phyloP scores from a whole-genome alignment of 176 grass and related monocot species.

The Thinopyrum elongatum region DNA sequence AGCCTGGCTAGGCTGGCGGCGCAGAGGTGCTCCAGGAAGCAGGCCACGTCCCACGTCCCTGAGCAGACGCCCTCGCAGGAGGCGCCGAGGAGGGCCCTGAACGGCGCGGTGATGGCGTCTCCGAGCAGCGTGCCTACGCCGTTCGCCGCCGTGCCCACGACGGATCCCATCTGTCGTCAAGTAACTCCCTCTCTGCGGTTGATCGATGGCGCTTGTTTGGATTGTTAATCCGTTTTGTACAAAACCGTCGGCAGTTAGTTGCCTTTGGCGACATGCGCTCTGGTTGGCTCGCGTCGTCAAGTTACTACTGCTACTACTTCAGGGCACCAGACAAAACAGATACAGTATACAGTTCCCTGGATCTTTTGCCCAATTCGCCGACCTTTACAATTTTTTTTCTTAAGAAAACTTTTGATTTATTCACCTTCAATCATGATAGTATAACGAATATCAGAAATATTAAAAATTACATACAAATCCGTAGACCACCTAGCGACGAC shows the following conservation, averaged over 20 bases:
- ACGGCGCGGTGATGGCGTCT: background rate
- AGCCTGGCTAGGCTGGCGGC: constrained; percentile 44
- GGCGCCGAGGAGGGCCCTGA: background rate
- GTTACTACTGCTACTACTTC: too few species aligned
- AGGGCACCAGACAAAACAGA: too few species aligned
- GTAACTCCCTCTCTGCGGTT: background rate
- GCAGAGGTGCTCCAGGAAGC: constrained; percentile 69
- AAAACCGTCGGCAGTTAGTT: background rate
- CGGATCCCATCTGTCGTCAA: constrained; percentile 3
- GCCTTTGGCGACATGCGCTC: background rate
- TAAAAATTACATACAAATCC: too few species aligned
- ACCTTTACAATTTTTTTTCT: too few species aligned
- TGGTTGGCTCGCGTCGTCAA: background rate
- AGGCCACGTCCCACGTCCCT: constrained; percentile 55
- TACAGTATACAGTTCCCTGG: too few species aligned
- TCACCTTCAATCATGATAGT: too few species aligned
- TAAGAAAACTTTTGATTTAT: too few species aligned
- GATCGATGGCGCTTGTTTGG: background rate
- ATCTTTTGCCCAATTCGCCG: too few species aligned
- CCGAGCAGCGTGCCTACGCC: background rate
- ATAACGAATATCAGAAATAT: too few species aligned
- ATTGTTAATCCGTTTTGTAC: background rate
- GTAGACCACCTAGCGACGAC: too few species aligned
- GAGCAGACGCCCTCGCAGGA: constrained; percentile 47
- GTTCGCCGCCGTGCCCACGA: constrained; percentile 17